Evolutionary conservation across 2,329 filamentous ascomycete species (phyloP), one percentile per base, ranked within the genome.

Genomic region (Trichoderma brevicompactum): DNA sequence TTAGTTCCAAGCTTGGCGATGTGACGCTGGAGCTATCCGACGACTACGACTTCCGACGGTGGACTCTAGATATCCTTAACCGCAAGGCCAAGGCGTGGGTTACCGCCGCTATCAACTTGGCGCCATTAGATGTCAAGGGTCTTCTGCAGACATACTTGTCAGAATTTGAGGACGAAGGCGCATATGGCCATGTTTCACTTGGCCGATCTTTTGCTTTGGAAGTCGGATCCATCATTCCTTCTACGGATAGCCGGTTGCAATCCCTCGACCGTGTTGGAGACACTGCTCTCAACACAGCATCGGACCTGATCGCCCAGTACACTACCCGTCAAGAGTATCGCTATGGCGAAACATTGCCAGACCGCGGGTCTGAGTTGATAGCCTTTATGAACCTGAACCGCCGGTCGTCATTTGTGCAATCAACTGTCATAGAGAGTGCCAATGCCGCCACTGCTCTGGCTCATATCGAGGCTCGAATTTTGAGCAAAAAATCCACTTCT

Each of bases 221-320:
- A 73, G 91, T 98, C 82, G 95, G 95, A 3, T 92, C 92, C 8
- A 82, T 90, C 15, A 92, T 99, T 64, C 94, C 96, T 5, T 84
- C 85, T 5, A 94, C 90, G 9, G 94, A 99, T 74, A 92, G 96
- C 73, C 87, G 92, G 68, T 83, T 99, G 48, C 89, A 86, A 71
- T 94, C 92, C 7, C 88, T 99, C 55, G 92, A 96, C 70, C 85
- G 84, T 41, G 85, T 91, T 68, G 88, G 90, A 17, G 87, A 89
- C 54, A 87, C 87, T 62, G 87, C 87, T 68, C 89, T 97, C 75
- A 97, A 98, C 75, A 93, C 94, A 10, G 93, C 92, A 0, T 98
- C 95, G 2, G 94, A 98, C 75, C 97, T 99, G 72, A 88, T 99
- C 74, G 93, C 95, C 1, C 94, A 99, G 74, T 99, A 99, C 75